A percentile compares a stretch with the other conserved stretches of the same genome.
These are phyloP conservation scores for Moesziomyces antarcticus DNA, from an alignment of 1,284 basidiomycete species.

Conservation along the genomic window DNA sequence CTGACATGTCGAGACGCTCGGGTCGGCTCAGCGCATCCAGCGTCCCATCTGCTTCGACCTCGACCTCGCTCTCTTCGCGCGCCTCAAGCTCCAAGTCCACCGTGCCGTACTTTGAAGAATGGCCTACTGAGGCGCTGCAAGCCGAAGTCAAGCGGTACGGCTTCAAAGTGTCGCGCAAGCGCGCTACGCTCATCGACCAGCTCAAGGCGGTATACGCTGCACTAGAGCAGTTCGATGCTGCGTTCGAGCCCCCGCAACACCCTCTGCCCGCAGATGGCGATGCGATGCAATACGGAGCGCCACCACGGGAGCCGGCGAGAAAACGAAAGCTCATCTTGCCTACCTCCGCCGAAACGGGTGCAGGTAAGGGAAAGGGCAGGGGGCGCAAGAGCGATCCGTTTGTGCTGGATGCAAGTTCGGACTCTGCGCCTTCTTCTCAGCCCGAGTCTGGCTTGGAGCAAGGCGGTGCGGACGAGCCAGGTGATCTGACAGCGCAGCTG, in stretches of 20 bases:
- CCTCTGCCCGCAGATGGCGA: background rate
- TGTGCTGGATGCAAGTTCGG: slow-evolving; percentile 20
- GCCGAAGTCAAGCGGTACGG: slow-evolving; percentile 40
- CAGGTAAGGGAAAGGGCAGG: slow-evolving; percentile 9
- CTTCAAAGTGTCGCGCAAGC: slow-evolving; percentile 37
- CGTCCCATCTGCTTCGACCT: background rate
- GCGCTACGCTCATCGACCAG: slow-evolving; percentile 35
- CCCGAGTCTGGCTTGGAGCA: background rate
- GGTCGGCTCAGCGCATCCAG: slow-evolving; percentile 3
- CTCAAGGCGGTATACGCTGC: slow-evolving; percentile 30
- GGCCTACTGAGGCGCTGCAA: slow-evolving; percentile 21
- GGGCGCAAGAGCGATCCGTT: slow-evolving; percentile 42
- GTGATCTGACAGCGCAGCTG: slow-evolving; percentile 27
- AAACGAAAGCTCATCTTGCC: slow-evolving; percentile 16
- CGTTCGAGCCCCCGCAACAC: slow-evolving; percentile 1
- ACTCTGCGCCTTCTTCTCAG: slow-evolving; percentile 3
- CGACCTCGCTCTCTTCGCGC: slow-evolving; percentile 1
- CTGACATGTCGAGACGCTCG: slow-evolving; percentile 18
- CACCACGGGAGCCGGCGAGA: background rate
- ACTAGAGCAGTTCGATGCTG: slow-evolving; percentile 6
- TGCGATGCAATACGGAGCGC: background rate
- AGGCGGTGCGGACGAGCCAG: slow-evolving; percentile 1
- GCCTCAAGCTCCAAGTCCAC: background rate
- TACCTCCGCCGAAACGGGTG: background rate
- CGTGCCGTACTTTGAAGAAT: slow-evolving; percentile 24